Conservation (phyloP, 2,329 filamentous ascomycete species). For the Celoporthe dispersa region DNA sequence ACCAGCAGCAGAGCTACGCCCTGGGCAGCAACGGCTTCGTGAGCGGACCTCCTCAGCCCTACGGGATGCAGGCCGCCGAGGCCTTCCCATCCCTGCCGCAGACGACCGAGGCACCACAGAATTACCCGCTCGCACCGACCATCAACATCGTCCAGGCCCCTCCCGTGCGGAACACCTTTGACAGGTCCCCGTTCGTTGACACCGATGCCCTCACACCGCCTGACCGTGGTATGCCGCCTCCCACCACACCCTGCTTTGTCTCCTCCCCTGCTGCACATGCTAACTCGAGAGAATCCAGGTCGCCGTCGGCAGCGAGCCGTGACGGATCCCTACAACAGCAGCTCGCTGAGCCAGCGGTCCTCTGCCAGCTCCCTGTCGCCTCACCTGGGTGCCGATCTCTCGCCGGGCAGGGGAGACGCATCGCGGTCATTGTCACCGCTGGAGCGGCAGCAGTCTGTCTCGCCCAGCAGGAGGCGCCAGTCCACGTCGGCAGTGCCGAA, state of each 20-base stretch:
- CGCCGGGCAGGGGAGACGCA: constrained; percentile 48
- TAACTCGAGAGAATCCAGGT: constrained; percentile 39
- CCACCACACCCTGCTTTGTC: no score
- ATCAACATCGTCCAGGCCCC: constrained; percentile 94
- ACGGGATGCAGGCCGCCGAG: constrained; percentile 48
- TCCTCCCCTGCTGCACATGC: neutral
- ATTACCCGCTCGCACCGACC: constrained; percentile 65
- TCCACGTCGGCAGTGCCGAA: constrained; percentile 67
- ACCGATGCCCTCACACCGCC: constrained; percentile 85
- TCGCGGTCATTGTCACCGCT: constrained; percentile 64
- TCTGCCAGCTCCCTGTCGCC: constrained; percentile 53
- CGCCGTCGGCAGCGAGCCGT: constrained; percentile 58
- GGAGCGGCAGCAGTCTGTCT: constrained; percentile 53
- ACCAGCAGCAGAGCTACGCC: constrained; percentile 56
- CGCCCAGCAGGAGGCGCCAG: constrained; percentile 58
- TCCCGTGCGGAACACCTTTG: constrained; percentile 67
- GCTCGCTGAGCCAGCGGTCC: constrained; percentile 46
- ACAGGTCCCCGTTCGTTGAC: constrained; percentile 65
- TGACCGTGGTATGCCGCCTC: constrained; percentile 59
- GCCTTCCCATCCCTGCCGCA: constrained; percentile 57
- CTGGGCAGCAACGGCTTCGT: constrained; percentile 49
- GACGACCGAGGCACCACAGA: constrained; percentile 62
- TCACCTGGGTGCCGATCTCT: constrained; percentile 51
- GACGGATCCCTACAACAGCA: constrained; percentile 63
- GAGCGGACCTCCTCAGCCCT: constrained; percentile 46